Evolutionary conservation across 2,329 filamentous ascomycete species (phyloP), one percentile per base, ranked within the genome.

Genomic region (Penicillium aurantiogriseum): DNA sequence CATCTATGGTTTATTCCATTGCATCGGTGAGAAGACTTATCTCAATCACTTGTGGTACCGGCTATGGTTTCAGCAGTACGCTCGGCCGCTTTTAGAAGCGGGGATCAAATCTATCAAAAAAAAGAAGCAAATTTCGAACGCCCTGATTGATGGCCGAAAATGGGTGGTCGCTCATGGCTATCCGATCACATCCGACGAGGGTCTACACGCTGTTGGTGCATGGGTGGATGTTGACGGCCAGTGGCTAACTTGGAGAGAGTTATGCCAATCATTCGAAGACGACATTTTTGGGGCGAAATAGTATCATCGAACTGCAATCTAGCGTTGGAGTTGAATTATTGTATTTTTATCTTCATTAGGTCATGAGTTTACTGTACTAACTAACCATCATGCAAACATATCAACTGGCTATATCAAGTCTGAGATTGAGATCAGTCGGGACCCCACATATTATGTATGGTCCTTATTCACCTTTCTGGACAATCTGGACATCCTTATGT

Each of bases 241-340:
- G 13, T 60, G 57, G 57, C 25, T 56, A n/a, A 42, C 19, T 31
- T 63, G 60, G 60, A 43, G 52, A 40, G 50, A 55, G 9, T 31
- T 62, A 25, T 62, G 55, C 39, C 48, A 47, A 8, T 21, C 50
- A 23, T 60, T 47, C 23, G 42, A 56, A n/a, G 36, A 29, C 2
- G 44, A 58, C 6, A 33, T 52, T 13, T 62, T 60, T 23, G 54
- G 54, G 2, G 10, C 9, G 15, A 36, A 15, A n/a, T 11, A 4
- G 10, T 8, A 43, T n/a, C 17, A 25, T 19, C 15, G 25, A 15
- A 31, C 23, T 5, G 10, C 17, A 45, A n/a, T 29, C n/a, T 31
- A 7, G 43, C 4, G 38, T 10, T 36, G 45, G 13, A 19, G 31
- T 36, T 31, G 2, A n/a, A 27, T 31, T 21, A 13, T 21, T 15